Evolutionary conservation across 2,329 filamentous ascomycete genomes (phyloP), one percentile per base, ranked within the genome.

Genomic region (Fusarium torreyae): DNA sequence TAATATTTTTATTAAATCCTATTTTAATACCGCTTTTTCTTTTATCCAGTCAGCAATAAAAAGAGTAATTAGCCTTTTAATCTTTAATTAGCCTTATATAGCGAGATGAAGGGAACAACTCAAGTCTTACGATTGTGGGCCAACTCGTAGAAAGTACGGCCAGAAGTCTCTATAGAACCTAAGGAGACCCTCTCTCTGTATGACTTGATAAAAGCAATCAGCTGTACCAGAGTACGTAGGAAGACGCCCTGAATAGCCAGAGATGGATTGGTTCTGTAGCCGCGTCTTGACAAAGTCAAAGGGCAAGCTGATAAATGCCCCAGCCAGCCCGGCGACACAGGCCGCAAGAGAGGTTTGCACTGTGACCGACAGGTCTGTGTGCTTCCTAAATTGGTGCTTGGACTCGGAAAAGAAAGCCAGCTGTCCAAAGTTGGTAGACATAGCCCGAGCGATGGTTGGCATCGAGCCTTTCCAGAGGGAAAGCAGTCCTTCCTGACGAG

Each of bases 121-220:
- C 26, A 26, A 26, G 26, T 26, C 63, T 56, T 22, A 89, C 87
- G 89, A 89, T 82, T 92, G 89, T 61, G 89, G 89, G 57, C 89
- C 89, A 78, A 92, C 91, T 73, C 89, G 84, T 68, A 91, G 83
- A 76, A 91, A 91, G 76, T 92, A 92, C 44, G 90, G 92, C 68
- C 87, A 87, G 76, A 92, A 92, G 18, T 90, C 90, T 67, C 90
- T 85, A 76, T 92, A 92, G 76, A 92, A 91, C 66, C 90, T 83
- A 79, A 91, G 76, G 73, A 89, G 82, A 5, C 90, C 90, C 78
- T 92, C 90, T 60, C 91, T 89, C 39, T 13, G 4, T 13, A 7
- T 20, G 18, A 42, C 39, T n/a, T 42, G n/a, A n/a, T 18, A 7
- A 18, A 42, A 20, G 39, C 39, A 42, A n/a, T 42, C 39, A 13